Base-by-base conservation (phyloP, 352 stramenopile genomes). In the Stramenopiles sp. region DNA sequence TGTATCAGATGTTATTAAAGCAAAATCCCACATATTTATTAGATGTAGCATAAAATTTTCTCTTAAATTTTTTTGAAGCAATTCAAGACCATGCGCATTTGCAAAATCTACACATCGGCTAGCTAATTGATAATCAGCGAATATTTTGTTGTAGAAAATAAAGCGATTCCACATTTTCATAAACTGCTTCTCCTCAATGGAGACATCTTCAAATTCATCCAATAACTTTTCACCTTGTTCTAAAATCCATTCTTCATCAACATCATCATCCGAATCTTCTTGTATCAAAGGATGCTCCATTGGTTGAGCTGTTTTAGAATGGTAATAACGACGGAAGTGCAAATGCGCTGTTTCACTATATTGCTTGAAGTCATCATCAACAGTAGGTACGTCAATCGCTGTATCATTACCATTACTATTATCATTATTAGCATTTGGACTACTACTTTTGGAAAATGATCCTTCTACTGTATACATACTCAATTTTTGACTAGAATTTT, bases 141-240 rank as follows among this genome's bases (percentile, higher is more conserved):
- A 92, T 13, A 79, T 30, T 87, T 84, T 88, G 79, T 90, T 87
- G 73, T 90, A 84, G 79, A 91, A 90, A 29, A 91, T 85, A 77
- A 92, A 88, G 69, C 88, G 88, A 81, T 93, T 93, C 89, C 89
- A 93, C 81, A 90, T 91, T 83, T 93, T 93, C 89, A 93, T 93
- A 78, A 93, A 91, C 77, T 91, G 88, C 77, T 93, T 93, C 78
- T 93, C 88, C 80, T 93, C 88, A 32, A 92, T 80, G 31, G 89
- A 86, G 0, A 94, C 89, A 65, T 94, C 89, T 80, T 94, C 88
- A 77, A 93, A 94, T 78, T 94, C 89, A 78, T 94, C 88, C 30
- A 94, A 78, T 79, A 94, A 86, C 82, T 88, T 86, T 80, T 93
- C 89, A 78, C 87, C 92, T 80, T 92, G 88, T 78, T 92, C 87